phyloP scores from a whole-genome alignment of 2,329 filamentous ascomycete genomes.

The Fusarium bulbicola region DNA sequence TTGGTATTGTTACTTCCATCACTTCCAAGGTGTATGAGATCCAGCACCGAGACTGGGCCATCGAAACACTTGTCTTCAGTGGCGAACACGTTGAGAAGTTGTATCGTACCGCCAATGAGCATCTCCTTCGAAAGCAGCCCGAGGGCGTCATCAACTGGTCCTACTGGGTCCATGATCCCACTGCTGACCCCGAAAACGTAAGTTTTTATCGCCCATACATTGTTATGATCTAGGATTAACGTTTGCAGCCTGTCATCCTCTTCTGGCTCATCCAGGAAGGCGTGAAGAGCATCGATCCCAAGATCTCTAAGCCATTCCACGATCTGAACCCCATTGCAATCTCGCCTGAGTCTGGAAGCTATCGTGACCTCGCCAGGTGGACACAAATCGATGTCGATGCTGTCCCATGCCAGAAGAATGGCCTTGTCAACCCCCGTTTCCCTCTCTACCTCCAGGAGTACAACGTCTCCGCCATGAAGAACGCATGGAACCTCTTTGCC shows the following conservation, averaged over 20 bases:
- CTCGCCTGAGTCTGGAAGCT: constrained; percentile 37
- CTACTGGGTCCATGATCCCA: constrained; percentile 55
- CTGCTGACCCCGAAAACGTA: constrained; percentile 53
- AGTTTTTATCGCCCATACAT: constrained; percentile 1
- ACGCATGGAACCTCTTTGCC: constrained; percentile 31
- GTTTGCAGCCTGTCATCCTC: constrained; percentile 49
- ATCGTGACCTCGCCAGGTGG: constrained; percentile 36
- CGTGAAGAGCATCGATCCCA: constrained; percentile 50
- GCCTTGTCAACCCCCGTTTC: constrained; percentile 39
- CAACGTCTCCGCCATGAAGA: constrained; percentile 24
- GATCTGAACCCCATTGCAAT: constrained; percentile 52
- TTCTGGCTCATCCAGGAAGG: constrained; percentile 58
- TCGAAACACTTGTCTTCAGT: constrained; percentile 54
- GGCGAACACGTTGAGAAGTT: constrained; percentile 60
- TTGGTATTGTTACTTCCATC: constrained; percentile 45
- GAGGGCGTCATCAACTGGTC: constrained; percentile 60
- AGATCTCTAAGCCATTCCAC: constrained; percentile 55
- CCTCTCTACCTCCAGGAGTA: constrained; percentile 38
- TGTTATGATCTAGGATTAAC: accelerated
- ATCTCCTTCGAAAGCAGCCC: constrained; percentile 55
- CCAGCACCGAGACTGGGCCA: constrained; percentile 38
- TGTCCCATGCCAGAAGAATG: constrained; percentile 36
- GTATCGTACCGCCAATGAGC: constrained; percentile 56
- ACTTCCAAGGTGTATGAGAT: constrained; percentile 46
- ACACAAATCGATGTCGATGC: constrained; percentile 31